Conservation (phyloP, 1,139 yeast species). For the Hansenula anomala region DNA sequence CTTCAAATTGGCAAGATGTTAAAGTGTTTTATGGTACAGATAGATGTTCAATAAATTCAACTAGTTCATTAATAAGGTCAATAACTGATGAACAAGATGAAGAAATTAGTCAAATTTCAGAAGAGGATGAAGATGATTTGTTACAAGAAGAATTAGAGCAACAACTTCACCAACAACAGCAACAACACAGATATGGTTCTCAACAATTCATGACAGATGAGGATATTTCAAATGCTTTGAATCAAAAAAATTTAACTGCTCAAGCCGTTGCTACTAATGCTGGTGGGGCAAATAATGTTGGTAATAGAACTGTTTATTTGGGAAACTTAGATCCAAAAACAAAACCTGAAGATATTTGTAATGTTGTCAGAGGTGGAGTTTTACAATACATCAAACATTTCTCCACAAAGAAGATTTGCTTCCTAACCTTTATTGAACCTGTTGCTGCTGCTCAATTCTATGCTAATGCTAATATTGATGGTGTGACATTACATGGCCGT, state of each 20-base stretch:
- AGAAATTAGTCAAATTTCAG: neutral
- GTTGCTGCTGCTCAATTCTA: constrained; percentile 80
- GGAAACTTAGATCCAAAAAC: constrained; percentile 75
- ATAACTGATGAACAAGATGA: constrained; percentile 13
- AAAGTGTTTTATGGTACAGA: constrained; percentile 74
- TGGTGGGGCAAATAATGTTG: constrained; percentile 67
- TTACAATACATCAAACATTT: constrained; percentile 67
- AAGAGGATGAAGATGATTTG: constrained; percentile 3
- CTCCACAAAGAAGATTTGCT: constrained; percentile 78
- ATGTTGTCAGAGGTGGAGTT: constrained; percentile 79
- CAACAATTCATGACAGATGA: constrained; percentile 8
- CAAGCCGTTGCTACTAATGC: constrained; percentile 71
- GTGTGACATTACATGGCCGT: constrained; percentile 69
- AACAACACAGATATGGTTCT: neutral
- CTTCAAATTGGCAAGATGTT: constrained; percentile 42
- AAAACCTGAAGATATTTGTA: constrained; percentile 77
- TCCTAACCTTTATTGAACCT: constrained; percentile 74
- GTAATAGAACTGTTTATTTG: constrained; percentile 73
- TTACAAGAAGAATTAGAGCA: neutral
- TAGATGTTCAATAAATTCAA: constrained; percentile 41
- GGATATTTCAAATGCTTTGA: constrained; percentile 35
- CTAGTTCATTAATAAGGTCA: constrained; percentile 8
- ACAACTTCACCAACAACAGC: neutral
- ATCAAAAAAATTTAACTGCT: constrained; percentile 67
- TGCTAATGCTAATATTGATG: constrained; percentile 74